Evolutionary conservation across 345 rosid genomes (phyloP).

Genomic region (Eucalyptus sp.): DNA sequence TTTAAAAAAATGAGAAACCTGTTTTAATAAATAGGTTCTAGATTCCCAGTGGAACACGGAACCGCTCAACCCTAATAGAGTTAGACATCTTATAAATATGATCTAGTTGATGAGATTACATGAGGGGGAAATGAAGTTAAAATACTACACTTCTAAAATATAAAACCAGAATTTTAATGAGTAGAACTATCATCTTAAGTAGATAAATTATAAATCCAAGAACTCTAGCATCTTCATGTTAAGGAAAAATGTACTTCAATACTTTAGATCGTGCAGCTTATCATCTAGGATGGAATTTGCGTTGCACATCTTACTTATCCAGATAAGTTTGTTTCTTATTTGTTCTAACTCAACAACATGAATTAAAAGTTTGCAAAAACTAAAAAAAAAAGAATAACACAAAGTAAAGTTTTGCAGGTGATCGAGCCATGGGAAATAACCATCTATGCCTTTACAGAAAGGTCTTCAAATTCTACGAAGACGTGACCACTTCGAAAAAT

Average conservation of each 20-base stretch:
- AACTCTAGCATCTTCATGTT: neutral
- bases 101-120: neutral
- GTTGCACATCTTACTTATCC: neutral
- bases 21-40: too few relatives aligned
- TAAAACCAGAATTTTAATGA: neutral
- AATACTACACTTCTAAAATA: neutral
- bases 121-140: neutral
- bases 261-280: neutral
- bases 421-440: neutral
- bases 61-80: neutral
- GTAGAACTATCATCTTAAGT: neutral
- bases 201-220: neutral
- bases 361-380: neutral
- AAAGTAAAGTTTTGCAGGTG: neutral
- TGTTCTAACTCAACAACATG: neutral
- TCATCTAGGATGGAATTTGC: neutral
- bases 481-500: neutral
- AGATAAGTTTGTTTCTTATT: neutral
- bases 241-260: neutral
- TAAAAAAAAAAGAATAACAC: neutral
- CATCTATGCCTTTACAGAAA: neutral
- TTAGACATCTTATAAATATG: neutral
- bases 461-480: neutral
- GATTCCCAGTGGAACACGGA: too few relatives aligned
- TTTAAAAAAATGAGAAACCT: too few relatives aligned